Base-by-base conservation (phyloP, 208 protist species). In the Acanthamoeba castellanii region DNA sequence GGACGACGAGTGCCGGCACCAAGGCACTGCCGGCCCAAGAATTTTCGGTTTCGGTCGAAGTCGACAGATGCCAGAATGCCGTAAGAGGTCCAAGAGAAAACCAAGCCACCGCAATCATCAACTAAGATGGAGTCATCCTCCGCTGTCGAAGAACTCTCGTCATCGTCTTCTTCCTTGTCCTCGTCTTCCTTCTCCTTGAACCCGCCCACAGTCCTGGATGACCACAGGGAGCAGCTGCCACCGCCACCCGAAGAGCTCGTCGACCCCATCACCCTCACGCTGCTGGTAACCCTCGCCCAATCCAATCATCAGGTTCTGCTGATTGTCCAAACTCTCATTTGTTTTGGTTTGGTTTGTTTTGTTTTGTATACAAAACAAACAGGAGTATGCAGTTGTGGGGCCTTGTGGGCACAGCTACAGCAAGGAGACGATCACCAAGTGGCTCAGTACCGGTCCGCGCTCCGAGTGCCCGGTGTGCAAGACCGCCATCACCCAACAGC, bases 401-500 rank as follows among this genome's bases (percentile, higher is more conserved):
- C 34, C 68, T 6, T 76, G 68, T 7, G 68, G 68, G 0, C 68
- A 76, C 34, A 47, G 32, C 32, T 76, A n/a, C 57, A 64, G 57
- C 57, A 76, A 76, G 68, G 30, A 14, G 13, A 8, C 68, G 13
- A 76, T 76, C 68, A 76, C 30, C 16, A 42, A 20, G 25, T 76
- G 68, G 68, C 68, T 76, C n/a, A 42, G 20, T 9, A 25, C 68
- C 0, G 68, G 25, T 11, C 68, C n/a, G 25, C 68, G 34, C 34
- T 20, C 68, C 8, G 68, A 37, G 68, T 76, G 68, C 68, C 68
- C 68, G 5, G 22, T 76, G 68, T 76, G 68, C 68, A 76, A 76
- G 68, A 20, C 32, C 3, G 14, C 68, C 30, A 8, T 76, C 20
- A 7, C n/a, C 34, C 9, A 9, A 16, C 32, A 76, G 22, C 34